Conservation (phyloP, 2,329 filamentous ascomycete species). For the Davidsoniella australis region DNA sequence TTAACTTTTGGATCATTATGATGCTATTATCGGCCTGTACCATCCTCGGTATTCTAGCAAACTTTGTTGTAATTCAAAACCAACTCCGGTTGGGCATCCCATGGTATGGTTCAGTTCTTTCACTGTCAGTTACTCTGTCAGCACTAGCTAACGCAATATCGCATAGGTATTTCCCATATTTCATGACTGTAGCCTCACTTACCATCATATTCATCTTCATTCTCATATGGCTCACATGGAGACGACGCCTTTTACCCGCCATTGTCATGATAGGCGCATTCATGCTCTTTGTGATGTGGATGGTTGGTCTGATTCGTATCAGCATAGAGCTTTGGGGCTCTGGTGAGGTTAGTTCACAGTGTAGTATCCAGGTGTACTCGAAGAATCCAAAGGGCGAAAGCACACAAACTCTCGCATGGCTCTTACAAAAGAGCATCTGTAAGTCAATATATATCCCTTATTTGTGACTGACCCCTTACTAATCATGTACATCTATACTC, state of each 20-base stretch:
- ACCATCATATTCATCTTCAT: slow-evolving; percentile 49
- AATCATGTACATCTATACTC: background rate
- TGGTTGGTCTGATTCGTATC: slow-evolving; percentile 45
- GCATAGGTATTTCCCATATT: slow-evolving; percentile 50
- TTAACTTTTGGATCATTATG: slow-evolving; percentile 50
- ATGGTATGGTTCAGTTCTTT: slow-evolving; percentile 30
- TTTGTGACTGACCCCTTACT: background rate
- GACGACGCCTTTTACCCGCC: slow-evolving; percentile 41
- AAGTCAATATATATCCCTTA: slow-evolving; percentile 19
- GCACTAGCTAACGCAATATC: background rate
- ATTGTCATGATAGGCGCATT: slow-evolving; percentile 49
- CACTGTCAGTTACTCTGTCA: background rate
- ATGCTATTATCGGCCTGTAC: slow-evolving; percentile 42
- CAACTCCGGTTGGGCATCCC: slow-evolving; percentile 37
- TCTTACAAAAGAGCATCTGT: slow-evolving; percentile 48
- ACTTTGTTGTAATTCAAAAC: slow-evolving; percentile 41
- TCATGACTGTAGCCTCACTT: slow-evolving; percentile 40
- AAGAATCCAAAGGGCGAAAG: slow-evolving; percentile 32
- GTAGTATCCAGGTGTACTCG: slow-evolving; percentile 39
- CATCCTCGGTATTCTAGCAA: slow-evolving; percentile 44
- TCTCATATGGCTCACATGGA: slow-evolving; percentile 44
- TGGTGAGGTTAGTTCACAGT: slow-evolving; percentile 41
- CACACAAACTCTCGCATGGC: slow-evolving; percentile 40
- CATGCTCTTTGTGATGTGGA: slow-evolving; percentile 50
- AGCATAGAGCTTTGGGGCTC: slow-evolving; percentile 45